Evolutionary conservation across 2,329 filamentous ascomycete species (phyloP), one percentile per base, ranked within the genome.

Genomic region (Scopulariopsis brevicaulis): DNA sequence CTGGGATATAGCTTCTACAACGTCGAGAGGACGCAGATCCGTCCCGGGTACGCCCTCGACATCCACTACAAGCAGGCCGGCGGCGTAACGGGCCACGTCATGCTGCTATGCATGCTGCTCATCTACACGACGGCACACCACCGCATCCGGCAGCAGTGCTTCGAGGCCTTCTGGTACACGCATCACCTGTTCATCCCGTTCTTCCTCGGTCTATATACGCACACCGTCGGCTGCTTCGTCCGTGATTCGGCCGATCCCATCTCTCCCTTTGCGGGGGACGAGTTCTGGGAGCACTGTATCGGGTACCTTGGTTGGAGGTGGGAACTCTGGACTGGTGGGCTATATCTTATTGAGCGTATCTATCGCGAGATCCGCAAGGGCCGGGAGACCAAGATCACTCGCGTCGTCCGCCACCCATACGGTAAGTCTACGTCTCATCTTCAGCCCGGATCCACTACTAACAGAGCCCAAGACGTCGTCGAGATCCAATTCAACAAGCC

Each of bases 101-200:
- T 99, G 94, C 82, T 97, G 28, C 79, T 99, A n/a, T 97, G 92
- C 80, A 99, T 99, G 94, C 76, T 99, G 62, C 75, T 99, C 62
- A 99, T 99, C 80, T 99, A 96, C 74, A 99, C 94, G 1, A 96
- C 92, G 0, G 88, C 94, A 2, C 94, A 99, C 69, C 82, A 87
- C 65, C 88, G 90, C 64, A 97, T 99, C 63, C 88, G 94, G 58
- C 93, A 97, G 70, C 94, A 99, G 70, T 96, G 90, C 0, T 99
- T 92, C 68, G 94, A 99, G 74, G 95, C 93, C 0, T 99, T 99
- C 71, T 99, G 94, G 94, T 99, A 99, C 74, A 96, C 91, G 0
- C 94, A 99, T 73, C 94, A 99, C 67, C 82, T 99, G n/a, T 97
- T 97, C 67, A 88, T 99, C 60, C 93, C 94, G 1, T 99, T 99